A percentile compares a stretch with the other conserved stretches of the same genome.
Evolutionary conservation across 495 filamentous ascomycete genomes (phyloP).

Genomic region (Aspergillus cavernicola): DNA sequence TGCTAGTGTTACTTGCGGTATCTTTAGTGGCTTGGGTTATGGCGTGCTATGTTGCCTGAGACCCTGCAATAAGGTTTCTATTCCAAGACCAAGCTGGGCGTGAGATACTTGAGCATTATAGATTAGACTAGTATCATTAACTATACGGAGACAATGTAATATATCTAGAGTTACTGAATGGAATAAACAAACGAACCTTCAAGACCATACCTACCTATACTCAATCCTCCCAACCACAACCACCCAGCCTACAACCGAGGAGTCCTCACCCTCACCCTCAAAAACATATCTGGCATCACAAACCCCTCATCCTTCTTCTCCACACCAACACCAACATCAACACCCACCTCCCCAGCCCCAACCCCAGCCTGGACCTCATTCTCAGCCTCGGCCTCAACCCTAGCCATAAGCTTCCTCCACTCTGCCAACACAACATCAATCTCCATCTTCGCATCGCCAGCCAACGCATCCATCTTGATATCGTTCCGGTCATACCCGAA

Average conservation of each 20-base stretch:
- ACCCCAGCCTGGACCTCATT: background rate
- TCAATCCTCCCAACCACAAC: background rate
- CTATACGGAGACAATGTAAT: too few relatives aligned
- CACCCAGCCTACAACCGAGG: background rate
- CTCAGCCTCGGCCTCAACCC: background rate
- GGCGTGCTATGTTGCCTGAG: too few relatives aligned
- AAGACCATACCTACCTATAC: background rate
- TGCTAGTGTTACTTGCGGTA: background rate
- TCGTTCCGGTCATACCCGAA: slow-evolving; percentile 74
- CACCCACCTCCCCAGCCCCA: background rate
- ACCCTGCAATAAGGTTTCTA: too few relatives aligned
- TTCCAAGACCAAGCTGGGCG: too few relatives aligned
- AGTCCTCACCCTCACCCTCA: slow-evolving; percentile 14
- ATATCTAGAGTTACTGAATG: too few relatives aligned
- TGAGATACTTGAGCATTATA: too few relatives aligned
- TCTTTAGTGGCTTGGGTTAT: too few relatives aligned
- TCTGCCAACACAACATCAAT: slow-evolving; percentile 60
- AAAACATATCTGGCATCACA: slow-evolving; percentile 36
- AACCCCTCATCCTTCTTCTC: slow-evolving; percentile 4
- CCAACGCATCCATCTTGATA: slow-evolving; percentile 75
- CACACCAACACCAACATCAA: background rate
- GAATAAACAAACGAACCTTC: too few relatives aligned
- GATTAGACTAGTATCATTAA: too few relatives aligned
- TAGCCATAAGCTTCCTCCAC: slow-evolving; percentile 46
- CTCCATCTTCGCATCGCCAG: slow-evolving; percentile 63